A percentile compares a stretch with the other conserved stretches of the same genome.
Conservation (phyloP, 106 monocot species). For the Dendrobium officinale region DNA sequence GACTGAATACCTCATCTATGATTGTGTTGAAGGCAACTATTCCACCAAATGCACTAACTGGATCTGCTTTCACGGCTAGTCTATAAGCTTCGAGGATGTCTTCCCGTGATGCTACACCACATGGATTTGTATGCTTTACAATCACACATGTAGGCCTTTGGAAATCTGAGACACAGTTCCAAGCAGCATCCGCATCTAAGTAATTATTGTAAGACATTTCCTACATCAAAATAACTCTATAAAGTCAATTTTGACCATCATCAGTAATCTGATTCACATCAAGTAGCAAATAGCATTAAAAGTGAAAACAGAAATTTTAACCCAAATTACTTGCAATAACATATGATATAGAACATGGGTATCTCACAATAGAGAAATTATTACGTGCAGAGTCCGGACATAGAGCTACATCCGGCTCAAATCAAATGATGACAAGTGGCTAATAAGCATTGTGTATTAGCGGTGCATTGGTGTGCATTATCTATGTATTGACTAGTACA, state of each 20-base stretch:
- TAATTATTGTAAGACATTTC: slow-evolving; percentile 99
- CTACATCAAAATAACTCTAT: slow-evolving; percentile 20
- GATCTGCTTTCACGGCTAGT: slow-evolving; percentile 89
- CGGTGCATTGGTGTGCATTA: too few relatives aligned
- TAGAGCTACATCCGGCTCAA: too few relatives aligned
- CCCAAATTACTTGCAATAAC: too few relatives aligned
- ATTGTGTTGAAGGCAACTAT: slow-evolving; percentile 92
- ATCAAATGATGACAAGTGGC: too few relatives aligned
- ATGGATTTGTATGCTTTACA: slow-evolving; percentile 98
- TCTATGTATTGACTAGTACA: too few relatives aligned
- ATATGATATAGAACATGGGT: too few relatives aligned
- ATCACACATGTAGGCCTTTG: slow-evolving; percentile 82
- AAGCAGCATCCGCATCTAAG: slow-evolving; percentile 97
- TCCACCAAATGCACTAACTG: slow-evolving; percentile 95
- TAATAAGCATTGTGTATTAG: too few relatives aligned
- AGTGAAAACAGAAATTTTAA: background rate
- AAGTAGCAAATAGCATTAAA: background rate
- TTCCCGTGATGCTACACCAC: slow-evolving; percentile 51
- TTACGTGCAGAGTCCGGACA: too few relatives aligned
- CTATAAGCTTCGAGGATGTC: slow-evolving; percentile 91
- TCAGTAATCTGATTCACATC: too few relatives aligned
- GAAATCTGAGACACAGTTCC: slow-evolving; percentile 99
- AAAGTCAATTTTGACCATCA: background rate
- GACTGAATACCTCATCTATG: slow-evolving; percentile 61
- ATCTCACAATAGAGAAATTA: too few relatives aligned